Evolutionary conservation across 805 yeast genomes (phyloP).

Genomic region (Torulaspora indica): DNA sequence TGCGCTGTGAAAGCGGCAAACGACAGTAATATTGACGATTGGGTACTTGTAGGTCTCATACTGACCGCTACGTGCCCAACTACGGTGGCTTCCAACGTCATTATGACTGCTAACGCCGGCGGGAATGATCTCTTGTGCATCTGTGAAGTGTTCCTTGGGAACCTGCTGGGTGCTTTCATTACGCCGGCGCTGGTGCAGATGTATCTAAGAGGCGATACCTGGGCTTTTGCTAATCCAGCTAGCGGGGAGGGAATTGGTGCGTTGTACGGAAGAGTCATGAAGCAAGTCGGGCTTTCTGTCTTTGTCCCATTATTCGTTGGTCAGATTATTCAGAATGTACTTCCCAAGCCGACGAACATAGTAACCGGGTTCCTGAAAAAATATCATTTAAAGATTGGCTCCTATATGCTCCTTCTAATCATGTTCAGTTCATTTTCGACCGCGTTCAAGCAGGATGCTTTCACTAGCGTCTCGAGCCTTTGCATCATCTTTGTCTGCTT

Average conservation of each 20-base stretch:
- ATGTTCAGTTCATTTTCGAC: constrained; percentile 81
- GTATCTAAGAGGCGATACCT: constrained; percentile 50
- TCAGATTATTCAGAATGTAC: constrained; percentile 67
- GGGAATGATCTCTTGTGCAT: constrained; percentile 76
- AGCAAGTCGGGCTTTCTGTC: constrained; percentile 78
- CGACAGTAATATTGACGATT: constrained; percentile 57
- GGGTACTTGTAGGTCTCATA: constrained; percentile 77
- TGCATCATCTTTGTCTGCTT: constrained; percentile 75
- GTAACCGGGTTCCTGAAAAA: constrained; percentile 24
- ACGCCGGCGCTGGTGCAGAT: constrained; percentile 82
- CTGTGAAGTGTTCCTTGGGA: constrained; percentile 83
- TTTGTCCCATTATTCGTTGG: constrained; percentile 88
- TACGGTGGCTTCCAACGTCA: constrained; percentile 86
- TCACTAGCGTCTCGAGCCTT: constrained; percentile 60
- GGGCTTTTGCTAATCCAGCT: constrained; percentile 81
- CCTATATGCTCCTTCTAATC: constrained; percentile 70
- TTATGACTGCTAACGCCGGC: constrained; percentile 81
- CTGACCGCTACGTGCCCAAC: constrained; percentile 88
- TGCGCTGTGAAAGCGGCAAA: constrained; percentile 58
- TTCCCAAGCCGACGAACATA: constrained; percentile 44
- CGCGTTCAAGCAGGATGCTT: constrained; percentile 79
- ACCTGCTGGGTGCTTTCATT: constrained; percentile 76
- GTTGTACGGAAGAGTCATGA: constrained; percentile 74
- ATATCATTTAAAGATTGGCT: constrained; percentile 55
- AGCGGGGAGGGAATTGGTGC: constrained; percentile 45